Conservation (phyloP, 164 flowering plant genomes). For the Hamamelis virginiana region DNA sequence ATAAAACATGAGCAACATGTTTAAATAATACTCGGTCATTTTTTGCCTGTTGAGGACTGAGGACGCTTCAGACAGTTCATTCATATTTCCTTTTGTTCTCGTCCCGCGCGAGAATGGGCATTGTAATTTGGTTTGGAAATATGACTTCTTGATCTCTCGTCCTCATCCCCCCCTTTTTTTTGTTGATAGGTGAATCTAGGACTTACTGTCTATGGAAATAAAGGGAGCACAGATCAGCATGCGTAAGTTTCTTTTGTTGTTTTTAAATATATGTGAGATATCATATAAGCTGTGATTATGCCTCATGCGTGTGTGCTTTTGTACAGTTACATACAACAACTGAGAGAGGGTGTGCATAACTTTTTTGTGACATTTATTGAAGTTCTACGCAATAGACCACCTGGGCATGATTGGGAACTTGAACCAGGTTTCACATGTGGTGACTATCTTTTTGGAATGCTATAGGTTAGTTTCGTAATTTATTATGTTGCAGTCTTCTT, state of each 20-base stretch:
- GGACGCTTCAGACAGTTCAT: not conserved
- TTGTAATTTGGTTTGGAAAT: not conserved
- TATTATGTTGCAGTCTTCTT: too few relatives aligned
- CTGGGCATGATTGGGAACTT: conserved; percentile 99
- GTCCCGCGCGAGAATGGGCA: not conserved
- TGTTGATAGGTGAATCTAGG: conserved; percentile 85
- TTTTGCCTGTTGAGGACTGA: not conserved
- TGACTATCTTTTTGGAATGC: conserved; percentile 95
- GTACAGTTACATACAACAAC: conserved; percentile 90
- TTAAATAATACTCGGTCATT: not conserved
- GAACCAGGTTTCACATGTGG: conserved; percentile 99
- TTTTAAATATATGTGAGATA: not conserved
- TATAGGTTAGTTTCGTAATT: conserved; percentile 52
- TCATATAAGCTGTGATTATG: not conserved
- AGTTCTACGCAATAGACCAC: conserved; percentile 90
- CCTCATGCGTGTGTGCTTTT: conserved; percentile 12
- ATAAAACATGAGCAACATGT: not conserved
- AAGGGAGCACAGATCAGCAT: conserved; percentile 99
- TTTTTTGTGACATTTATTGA: conserved; percentile 92
- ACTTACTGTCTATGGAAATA: conserved; percentile 89
- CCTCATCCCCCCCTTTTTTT: not conserved
- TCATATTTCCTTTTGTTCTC: not conserved
- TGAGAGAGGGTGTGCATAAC: conserved; percentile 95
- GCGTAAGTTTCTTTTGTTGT: conserved; percentile 53
- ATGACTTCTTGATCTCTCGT: not conserved